phyloP scores from a whole-genome alignment of 495 filamentous ascomycete species.

The Penicillium waksmanii region DNA sequence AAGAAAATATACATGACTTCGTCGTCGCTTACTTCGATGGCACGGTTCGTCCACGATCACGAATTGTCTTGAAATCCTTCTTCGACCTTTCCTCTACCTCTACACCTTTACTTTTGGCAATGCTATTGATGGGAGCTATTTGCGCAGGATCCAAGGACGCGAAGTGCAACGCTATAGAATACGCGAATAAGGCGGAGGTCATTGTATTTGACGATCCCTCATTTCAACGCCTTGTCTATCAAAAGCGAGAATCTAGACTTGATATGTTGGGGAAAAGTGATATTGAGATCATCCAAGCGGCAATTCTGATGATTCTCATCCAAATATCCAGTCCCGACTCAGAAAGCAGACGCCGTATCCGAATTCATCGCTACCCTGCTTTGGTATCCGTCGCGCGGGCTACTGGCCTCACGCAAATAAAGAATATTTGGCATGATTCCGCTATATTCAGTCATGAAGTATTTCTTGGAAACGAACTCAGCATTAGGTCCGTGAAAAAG shows the following conservation, averaged over 20 bases:
- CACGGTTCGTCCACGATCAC: conserved; percentile 23
- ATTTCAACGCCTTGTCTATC: conserved; percentile 11
- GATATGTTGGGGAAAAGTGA: not conserved
- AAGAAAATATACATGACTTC: conserved; percentile 12
- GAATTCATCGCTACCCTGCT: conserved; percentile 22
- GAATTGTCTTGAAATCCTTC: conserved; percentile 20
- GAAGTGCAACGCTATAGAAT: conserved; percentile 8
- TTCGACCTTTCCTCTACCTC: conserved; percentile 15
- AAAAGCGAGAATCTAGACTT: not conserved
- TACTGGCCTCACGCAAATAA: conserved; percentile 11
- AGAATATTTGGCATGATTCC: conserved; percentile 16
- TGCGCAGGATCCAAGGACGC: conserved; percentile 4
- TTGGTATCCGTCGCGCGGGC: conserved; percentile 24
- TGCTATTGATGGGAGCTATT: conserved; percentile 20
- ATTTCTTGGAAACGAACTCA: conserved; percentile 15
- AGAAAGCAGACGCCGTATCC: conserved; percentile 15
- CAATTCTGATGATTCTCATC: conserved; percentile 19
- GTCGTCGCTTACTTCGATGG: conserved; percentile 23
- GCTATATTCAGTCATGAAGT: not conserved
- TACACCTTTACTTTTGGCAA: conserved; percentile 11
- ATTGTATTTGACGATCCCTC: conserved; percentile 14
- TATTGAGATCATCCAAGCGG: conserved; percentile 18
- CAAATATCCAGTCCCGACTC: conserved; percentile 18
- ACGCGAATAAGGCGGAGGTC: conserved; percentile 12
- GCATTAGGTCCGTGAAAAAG: conserved; percentile 13